These are phyloP conservation scores for Oenanthe sinensis DNA, from an alignment of 129 eudicot genomes.

Conservation along the genomic window DNA sequence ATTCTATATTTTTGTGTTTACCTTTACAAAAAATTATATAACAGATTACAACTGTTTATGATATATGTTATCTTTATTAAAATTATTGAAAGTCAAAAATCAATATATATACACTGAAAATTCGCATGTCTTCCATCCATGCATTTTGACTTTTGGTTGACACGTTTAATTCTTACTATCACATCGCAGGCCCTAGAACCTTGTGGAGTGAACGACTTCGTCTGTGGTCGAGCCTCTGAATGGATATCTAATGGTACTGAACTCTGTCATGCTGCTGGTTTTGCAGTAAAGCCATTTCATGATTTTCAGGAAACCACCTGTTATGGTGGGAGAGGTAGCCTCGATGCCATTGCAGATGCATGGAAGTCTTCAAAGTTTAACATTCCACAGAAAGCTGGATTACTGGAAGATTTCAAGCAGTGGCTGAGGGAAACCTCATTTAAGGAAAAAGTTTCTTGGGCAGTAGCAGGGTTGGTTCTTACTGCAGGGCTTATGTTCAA, in stretches of 20 bases:
- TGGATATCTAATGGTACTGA: conserved; percentile 96
- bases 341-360: conserved; percentile 67
- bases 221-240: conserved; percentile 95
- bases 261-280: conserved; percentile 86
- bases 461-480: conserved; percentile 94
- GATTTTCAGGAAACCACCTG: conserved; percentile 51
- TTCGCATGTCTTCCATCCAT: background rate
- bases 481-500: conserved; percentile 82
- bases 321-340: conserved; percentile 80
- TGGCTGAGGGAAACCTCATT: conserved; percentile 58
- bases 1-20: background rate
- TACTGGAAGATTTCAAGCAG: conserved; percentile 44
- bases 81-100: background rate
- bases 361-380: conserved; percentile 50
- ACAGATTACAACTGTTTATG: background rate
- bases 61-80: background rate
- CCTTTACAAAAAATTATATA: background rate
- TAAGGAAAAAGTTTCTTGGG: conserved; percentile 84
- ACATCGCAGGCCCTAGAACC: conserved; percentile 74
- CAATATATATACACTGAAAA: background rate
- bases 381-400: conserved; percentile 25
- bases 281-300: conserved; percentile 47
- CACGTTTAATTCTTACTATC: background rate
- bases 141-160: conserved; percentile 9
- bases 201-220: conserved; percentile 77